phyloP scores from a whole-genome alignment of 2,329 filamentous ascomycete genomes.

The Tricladium varicosporioides region DNA sequence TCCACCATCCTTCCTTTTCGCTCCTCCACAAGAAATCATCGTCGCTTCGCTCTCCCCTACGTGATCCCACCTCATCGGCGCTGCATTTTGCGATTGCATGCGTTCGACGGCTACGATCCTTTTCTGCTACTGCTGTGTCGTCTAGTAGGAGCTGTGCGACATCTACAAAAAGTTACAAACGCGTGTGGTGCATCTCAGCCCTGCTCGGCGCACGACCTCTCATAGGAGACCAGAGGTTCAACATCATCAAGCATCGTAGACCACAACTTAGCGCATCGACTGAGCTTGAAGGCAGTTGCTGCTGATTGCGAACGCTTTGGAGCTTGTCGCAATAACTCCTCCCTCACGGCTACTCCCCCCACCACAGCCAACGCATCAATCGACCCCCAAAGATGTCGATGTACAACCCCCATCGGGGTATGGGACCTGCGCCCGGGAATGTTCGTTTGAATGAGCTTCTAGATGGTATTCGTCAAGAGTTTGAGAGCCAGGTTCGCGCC shows the following conservation, averaged over 20 bases:
- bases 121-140: not conserved
- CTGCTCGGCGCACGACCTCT: constrained; percentile 17
- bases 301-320: not conserved
- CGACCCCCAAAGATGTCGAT: constrained; percentile 57
- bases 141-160: not conserved
- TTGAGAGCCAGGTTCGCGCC: constrained; percentile 78
- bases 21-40: too few relatives aligned
- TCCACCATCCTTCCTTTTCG: too few relatives aligned
- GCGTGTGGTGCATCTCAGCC: constrained; percentile 13
- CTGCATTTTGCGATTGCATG: too few relatives aligned
- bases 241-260: not conserved
- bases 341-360: not conserved
- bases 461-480: constrained; percentile 87
- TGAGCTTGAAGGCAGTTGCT: not conserved
- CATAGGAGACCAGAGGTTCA: not conserved
- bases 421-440: constrained; percentile 66
- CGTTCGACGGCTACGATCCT: too few relatives aligned
- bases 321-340: not conserved
- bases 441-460: constrained; percentile 84
- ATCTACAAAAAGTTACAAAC: constrained; percentile 11
- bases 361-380: not conserved
- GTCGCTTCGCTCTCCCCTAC: too few relatives aligned
- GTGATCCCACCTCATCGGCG: too few relatives aligned
- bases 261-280: not conserved
- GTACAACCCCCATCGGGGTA: constrained; percentile 85